Conservation (phyloP, 805 yeast genomes). For the Kazachstania psychrophila region DNA sequence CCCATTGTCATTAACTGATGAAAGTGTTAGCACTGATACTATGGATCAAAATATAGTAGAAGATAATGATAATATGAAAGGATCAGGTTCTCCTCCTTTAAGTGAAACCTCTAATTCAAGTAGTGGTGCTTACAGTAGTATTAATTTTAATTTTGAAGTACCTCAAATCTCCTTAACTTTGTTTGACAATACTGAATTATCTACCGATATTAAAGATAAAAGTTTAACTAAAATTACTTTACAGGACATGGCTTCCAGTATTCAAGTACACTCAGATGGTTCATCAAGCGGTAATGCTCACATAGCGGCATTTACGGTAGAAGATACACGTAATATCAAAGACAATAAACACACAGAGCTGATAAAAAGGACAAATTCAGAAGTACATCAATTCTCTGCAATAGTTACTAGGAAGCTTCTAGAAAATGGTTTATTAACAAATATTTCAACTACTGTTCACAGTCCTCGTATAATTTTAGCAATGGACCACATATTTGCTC, state of each 20-base stretch:
- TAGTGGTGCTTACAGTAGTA: slow-evolving; percentile 3
- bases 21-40: too few species aligned
- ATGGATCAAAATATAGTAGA: too few species aligned
- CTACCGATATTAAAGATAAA: slow-evolving; percentile 30
- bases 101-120: background rate
- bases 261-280: slow-evolving; percentile 45
- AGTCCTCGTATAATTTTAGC: slow-evolving; percentile 78
- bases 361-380: slow-evolving; percentile 58
- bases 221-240: slow-evolving; percentile 51
- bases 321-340: slow-evolving; percentile 55
- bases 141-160: slow-evolving; percentile 44
- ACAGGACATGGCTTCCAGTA: slow-evolving; percentile 44
- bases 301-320: slow-evolving; percentile 64
- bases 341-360: slow-evolving; percentile 71
- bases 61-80: too few species aligned
- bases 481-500: slow-evolving; percentile 71
- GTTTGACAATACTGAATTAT: slow-evolving; percentile 41
- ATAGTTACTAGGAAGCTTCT: slow-evolving; percentile 38
- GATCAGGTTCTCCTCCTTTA: background rate
- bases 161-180: slow-evolving; percentile 57
- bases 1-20: too few species aligned
- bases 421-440: slow-evolving; percentile 34
- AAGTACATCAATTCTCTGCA: slow-evolving; percentile 63
- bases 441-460: slow-evolving; percentile 56
- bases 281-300: slow-evolving; percentile 51